Evolutionary conservation across 1,139 yeast species (phyloP).

Genomic region (Magnusiomyces ingens): DNA sequence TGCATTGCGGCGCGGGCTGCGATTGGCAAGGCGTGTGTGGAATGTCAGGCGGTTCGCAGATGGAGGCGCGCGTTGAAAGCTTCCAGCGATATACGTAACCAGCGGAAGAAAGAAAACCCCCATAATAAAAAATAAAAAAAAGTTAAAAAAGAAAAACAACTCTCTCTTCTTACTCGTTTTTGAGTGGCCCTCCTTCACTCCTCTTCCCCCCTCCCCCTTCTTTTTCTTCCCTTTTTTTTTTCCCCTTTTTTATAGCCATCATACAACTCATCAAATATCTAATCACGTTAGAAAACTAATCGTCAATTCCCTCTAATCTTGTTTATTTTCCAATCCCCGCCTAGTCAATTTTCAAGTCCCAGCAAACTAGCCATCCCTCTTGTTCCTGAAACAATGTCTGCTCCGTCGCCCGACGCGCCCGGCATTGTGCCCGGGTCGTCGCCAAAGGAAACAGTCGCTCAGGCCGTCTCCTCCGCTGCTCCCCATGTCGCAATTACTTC

Average conservation of each 20-base stretch:
- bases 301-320: not conserved
- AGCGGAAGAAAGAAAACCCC: no score
- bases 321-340: not conserved
- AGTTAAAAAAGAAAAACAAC: not conserved
- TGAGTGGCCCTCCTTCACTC: not conserved
- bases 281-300: not conserved
- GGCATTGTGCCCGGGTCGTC: slow-evolving; percentile 1
- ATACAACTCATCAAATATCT: not conserved
- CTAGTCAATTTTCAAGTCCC: not conserved
- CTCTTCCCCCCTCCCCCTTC: slow-evolving; percentile 1
- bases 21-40: no score
- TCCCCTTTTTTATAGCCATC: not conserved
- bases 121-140: not conserved
- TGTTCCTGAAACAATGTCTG: slow-evolving; percentile 9
- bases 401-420: slow-evolving; percentile 1
- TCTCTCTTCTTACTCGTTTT: slow-evolving; percentile 2
- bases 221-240: not conserved
- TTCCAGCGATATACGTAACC: no score
- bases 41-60: no score
- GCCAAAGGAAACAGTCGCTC: slow-evolving; percentile 9
- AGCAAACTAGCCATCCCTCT: not conserved
- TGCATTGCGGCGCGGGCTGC: no score
- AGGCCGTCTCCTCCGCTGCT: slow-evolving; percentile 9
- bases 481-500: slow-evolving; percentile 25
- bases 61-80: no score